Conservation (phyloP, 2,329 filamentous ascomycete species). For the Aphanoascus verrucosus region DNA sequence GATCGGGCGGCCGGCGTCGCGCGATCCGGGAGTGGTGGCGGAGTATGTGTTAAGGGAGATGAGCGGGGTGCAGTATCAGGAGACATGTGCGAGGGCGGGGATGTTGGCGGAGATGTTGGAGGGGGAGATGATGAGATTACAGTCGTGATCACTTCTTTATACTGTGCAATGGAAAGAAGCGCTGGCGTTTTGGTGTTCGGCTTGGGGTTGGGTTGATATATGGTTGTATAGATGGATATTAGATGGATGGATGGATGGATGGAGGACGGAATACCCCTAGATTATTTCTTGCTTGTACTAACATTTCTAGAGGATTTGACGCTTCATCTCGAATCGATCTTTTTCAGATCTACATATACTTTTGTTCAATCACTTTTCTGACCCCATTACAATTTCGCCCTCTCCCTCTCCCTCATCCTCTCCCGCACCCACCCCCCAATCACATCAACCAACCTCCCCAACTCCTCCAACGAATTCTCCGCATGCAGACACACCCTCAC, state of each 20-base stretch:
- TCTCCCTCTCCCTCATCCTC: conserved; percentile 2
- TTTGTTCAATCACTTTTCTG: not conserved
- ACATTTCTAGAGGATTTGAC: not conserved
- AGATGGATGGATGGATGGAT: not conserved
- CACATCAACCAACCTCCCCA: conserved; percentile 41
- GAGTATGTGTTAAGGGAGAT: conserved; percentile 68
- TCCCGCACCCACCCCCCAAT: conserved; percentile 14
- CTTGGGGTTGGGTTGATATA: not conserved
- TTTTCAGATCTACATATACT: not conserved
- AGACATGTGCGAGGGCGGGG: conserved; percentile 40
- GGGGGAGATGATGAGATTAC: conserved; percentile 12
- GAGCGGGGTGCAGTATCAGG: conserved; percentile 41
- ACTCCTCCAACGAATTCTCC: conserved; percentile 49
- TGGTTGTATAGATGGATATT: not conserved
- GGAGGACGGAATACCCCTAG: not conserved
- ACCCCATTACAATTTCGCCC: conserved; percentile 1
- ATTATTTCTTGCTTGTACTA: not conserved
- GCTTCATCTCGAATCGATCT: no score
- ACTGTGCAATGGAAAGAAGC: not conserved
- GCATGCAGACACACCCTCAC: conserved; percentile 59
- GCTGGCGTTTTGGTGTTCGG: not conserved
- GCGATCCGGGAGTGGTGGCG: conserved; percentile 57
- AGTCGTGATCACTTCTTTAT: not conserved
- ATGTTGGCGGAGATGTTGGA: conserved; percentile 44
- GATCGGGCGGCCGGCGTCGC: conserved; percentile 67